phyloP scores from a whole-genome alignment of 768 basidiomycete genomes.

The Termitomyces sp. region DNA sequence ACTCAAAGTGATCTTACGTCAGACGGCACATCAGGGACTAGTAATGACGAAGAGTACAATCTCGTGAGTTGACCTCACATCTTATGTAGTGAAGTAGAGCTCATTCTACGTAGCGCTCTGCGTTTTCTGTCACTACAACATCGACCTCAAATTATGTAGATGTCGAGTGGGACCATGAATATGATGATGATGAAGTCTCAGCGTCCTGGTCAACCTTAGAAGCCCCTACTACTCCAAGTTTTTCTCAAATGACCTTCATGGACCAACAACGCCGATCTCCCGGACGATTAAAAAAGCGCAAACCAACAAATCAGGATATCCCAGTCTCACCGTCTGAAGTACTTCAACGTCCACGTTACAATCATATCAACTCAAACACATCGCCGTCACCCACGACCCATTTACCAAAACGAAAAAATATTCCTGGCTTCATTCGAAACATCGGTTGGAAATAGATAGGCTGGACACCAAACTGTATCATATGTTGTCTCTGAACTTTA shows the following conservation, averaged over 20 bases:
- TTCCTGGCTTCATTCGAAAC: not conserved
- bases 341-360: not conserved
- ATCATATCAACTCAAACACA: too few species aligned
- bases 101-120: not conserved
- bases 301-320: too few species aligned
- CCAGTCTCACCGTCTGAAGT: not conserved
- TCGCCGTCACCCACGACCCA: not conserved
- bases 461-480: too few species aligned
- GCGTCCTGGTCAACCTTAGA: not conserved
- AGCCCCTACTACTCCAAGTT: not conserved
- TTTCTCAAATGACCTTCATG: not conserved
- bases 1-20: not conserved
- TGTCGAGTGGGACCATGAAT: not conserved
- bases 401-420: not conserved
- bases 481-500: too few species aligned
- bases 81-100: not conserved
- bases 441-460: too few species aligned
- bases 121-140: not conserved
- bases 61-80: not conserved
- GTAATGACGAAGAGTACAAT: not conserved
- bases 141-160: too few species aligned
- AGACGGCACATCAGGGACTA: not conserved
- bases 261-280: not conserved
- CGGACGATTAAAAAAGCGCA: not conserved
- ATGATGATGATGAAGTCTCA: not conserved